Evolutionary conservation across 1,139 yeast genomes (phyloP).

Genomic region (Lodderomyces elongisporus): DNA sequence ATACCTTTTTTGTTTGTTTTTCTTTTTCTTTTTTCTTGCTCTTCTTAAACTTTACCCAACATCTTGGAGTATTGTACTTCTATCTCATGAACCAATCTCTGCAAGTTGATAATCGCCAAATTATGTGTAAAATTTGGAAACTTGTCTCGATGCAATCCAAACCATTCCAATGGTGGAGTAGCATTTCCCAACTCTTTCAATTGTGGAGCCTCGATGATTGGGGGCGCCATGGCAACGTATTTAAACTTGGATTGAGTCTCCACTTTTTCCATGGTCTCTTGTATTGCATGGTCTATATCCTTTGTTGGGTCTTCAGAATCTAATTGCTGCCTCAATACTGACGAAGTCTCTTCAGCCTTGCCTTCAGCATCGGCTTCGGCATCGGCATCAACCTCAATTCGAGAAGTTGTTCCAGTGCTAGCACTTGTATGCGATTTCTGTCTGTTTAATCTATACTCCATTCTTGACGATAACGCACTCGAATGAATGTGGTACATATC

Average conservation of each 20-base stretch:
- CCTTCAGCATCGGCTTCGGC: too few relatives aligned
- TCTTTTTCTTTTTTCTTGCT: too few relatives aligned
- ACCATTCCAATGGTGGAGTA: slow-evolving; percentile 97
- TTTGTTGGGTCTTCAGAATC: slow-evolving; percentile 30
- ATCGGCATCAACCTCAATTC: too few relatives aligned
- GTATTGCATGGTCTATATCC: slow-evolving; percentile 44
- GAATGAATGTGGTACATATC: slow-evolving; percentile 78
- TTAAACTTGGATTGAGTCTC: slow-evolving; percentile 52
- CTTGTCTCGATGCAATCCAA: slow-evolving; percentile 81
- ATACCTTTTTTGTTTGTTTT: too few relatives aligned
- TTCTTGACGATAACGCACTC: slow-evolving; percentile 36
- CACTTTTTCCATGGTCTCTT: slow-evolving; percentile 60
- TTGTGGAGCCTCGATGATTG: slow-evolving; percentile 84
- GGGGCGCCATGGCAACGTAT: slow-evolving; percentile 67
- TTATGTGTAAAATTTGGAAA: slow-evolving; percentile 88
- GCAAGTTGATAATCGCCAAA: slow-evolving; percentile 66
- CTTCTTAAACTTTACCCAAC: slow-evolving; percentile 35
- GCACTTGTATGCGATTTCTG: slow-evolving; percentile 6
- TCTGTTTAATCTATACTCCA: slow-evolving; percentile 21
- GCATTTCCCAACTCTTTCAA: slow-evolving; percentile 90
- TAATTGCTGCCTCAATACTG: too few relatives aligned
- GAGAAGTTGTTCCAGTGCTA: not conserved
- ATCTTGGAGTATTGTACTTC: slow-evolving; percentile 48
- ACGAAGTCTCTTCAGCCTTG: too few relatives aligned
- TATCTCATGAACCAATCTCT: slow-evolving; percentile 62